Percentiles rank a stretch among this genome's conserved stretches.
Conservation (phyloP, 2,329 filamentous ascomycete genomes). For the Simplicillium aogashimaense region DNA sequence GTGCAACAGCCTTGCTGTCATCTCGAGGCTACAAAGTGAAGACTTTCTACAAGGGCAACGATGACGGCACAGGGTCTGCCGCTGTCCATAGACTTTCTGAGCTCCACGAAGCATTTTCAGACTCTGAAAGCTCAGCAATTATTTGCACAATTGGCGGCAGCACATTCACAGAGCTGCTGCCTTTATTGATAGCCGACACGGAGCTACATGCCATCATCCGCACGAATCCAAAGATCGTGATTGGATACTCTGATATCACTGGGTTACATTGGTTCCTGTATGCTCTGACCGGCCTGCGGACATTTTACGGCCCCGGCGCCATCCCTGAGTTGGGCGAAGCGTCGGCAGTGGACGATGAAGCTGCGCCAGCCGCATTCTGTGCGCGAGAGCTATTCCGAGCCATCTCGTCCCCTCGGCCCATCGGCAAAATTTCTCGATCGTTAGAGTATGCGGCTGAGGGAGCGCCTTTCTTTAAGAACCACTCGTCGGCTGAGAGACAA, state of each 20-base stretch:
- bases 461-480: constrained; percentile 10
- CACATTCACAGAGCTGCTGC: constrained; percentile 28
- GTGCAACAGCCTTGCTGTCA: constrained; percentile 18
- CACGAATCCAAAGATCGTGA: constrained; percentile 27
- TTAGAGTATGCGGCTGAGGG: constrained; percentile 16
- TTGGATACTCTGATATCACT: constrained; percentile 31
- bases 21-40: constrained; percentile 22
- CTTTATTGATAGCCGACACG: constrained; percentile 22
- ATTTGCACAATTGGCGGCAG: constrained; percentile 29
- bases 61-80: not conserved
- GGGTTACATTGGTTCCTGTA: constrained; percentile 31
- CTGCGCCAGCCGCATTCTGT: constrained; percentile 18
- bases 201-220: constrained; percentile 21
- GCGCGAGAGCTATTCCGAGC: constrained; percentile 8
- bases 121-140: constrained; percentile 22
- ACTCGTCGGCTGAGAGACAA: constrained; percentile 9
- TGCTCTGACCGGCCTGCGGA: constrained; percentile 25
- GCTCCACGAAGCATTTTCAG: constrained; percentile 25
- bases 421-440: constrained; percentile 21
- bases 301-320: constrained; percentile 30
- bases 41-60: constrained; percentile 15
- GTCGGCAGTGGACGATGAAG: constrained; percentile 21
- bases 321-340: constrained; percentile 29
- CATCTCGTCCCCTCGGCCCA: constrained; percentile 14
- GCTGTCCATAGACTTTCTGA: constrained; percentile 18